Conservation (phyloP, 176 grass and related monocot species). For the Musa troglodytarum region DNA sequence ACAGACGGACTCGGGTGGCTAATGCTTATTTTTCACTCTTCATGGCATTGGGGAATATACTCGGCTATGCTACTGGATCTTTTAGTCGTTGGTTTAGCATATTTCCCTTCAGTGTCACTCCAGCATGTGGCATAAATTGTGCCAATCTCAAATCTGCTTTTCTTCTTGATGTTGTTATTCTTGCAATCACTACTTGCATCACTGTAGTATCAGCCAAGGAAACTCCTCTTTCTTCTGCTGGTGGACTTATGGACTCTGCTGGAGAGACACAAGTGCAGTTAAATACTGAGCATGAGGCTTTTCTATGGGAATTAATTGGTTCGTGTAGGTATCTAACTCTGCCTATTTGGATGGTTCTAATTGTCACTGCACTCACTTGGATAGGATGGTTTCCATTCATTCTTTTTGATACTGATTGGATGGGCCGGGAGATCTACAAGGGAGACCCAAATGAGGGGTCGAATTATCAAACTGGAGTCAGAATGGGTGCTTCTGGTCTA, state of each 20-base stretch:
- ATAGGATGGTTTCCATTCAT: conserved; percentile 93
- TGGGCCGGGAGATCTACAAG: conserved; percentile 87
- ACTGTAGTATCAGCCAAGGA: conserved; percentile 56
- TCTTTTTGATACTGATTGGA: conserved; percentile 96
- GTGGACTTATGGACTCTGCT: not conserved
- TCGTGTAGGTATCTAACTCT: conserved; percentile 79
- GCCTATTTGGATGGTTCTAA: conserved; percentile 83
- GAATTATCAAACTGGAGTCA: conserved; percentile 67
- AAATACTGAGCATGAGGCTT: conserved; percentile 52
- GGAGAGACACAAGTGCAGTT: conserved; percentile 25
- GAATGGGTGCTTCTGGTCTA: conserved; percentile 76
- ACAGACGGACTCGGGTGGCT: conserved; percentile 72
- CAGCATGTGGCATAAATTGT: conserved; percentile 58
- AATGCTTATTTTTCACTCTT: conserved; percentile 99
- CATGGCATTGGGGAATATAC: conserved; percentile 93
- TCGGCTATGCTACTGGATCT: conserved; percentile 76
- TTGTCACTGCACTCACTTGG: conserved; percentile 89
- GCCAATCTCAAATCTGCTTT: conserved; percentile 94
- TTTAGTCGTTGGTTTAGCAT: conserved; percentile 69
- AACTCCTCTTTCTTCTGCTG: conserved; percentile 24
- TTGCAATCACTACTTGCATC: conserved; percentile 54
- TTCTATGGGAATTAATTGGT: conserved; percentile 83
- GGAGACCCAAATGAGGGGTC: conserved; percentile 43
- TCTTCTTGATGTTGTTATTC: conserved; percentile 63
- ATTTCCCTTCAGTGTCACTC: conserved; percentile 70